Evolutionary conservation across 2,329 filamentous ascomycete species (phyloP).

Genomic region (Monosporascus sp.): DNA sequence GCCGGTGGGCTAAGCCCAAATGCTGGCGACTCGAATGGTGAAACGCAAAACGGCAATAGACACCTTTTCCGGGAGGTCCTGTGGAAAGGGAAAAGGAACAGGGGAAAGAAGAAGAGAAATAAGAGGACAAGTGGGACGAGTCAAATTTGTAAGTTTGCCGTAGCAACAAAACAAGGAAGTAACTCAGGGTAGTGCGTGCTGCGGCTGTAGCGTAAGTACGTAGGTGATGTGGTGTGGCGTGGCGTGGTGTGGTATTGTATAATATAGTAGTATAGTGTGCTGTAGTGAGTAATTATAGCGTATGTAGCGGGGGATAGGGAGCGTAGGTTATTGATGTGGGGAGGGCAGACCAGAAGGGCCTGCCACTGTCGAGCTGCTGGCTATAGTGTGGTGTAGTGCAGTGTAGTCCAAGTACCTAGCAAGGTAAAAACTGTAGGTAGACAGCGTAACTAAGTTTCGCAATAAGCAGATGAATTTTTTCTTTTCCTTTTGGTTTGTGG

Average conservation of each 20-base stretch:
- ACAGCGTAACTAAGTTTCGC: too few species aligned
- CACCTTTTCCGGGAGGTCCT: neutral
- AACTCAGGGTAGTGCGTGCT: too few species aligned
- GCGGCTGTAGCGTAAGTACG: too few species aligned
- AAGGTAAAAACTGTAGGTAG: too few species aligned
- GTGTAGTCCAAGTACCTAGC: neutral
- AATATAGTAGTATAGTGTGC: neutral
- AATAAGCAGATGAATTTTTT: too few species aligned
- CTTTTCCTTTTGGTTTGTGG: too few species aligned
- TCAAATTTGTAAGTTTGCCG: neutral
- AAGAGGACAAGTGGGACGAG: neutral
- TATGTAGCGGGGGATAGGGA: neutral
- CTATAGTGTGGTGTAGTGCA: neutral
- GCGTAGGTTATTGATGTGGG: neutral
- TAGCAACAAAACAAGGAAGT: too few species aligned
- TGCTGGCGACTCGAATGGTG: slow-evolving; percentile 21
- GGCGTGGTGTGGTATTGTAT: too few species aligned
- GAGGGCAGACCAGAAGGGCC: neutral
- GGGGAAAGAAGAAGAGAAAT: neutral
- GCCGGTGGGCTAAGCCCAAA: slow-evolving; percentile 30
- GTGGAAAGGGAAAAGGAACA: neutral
- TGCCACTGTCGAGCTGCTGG: neutral
- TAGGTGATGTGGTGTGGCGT: too few species aligned
- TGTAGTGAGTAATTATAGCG: neutral
- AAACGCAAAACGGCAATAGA: slow-evolving; percentile 24